phyloP scores from a whole-genome alignment of 108 stramenopile species.

The Aurantiochytrium sp. region DNA sequence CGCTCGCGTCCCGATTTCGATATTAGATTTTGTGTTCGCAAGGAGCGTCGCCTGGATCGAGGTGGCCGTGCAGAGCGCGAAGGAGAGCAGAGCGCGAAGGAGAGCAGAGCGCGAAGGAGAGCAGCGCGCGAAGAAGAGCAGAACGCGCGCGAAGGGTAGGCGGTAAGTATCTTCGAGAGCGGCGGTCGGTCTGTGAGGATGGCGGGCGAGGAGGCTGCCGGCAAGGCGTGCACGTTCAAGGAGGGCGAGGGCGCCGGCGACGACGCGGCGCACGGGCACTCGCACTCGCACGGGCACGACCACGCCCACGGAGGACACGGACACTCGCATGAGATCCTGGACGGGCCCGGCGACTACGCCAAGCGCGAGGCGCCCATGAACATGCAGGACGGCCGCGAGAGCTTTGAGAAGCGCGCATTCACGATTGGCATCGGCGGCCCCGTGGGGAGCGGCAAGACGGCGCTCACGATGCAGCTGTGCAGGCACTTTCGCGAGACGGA shows the following conservation, averaged over 20 bases:
- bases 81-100: too few relatives aligned
- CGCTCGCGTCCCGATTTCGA: too few relatives aligned
- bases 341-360: conserved; percentile 25
- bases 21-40: too few relatives aligned
- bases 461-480: conserved; percentile 67
- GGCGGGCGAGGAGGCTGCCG: too few relatives aligned
- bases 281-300: neutral
- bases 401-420: conserved; percentile 61
- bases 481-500: conserved; percentile 41
- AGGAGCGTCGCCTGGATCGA: too few relatives aligned
- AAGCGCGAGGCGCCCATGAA: conserved; percentile 31
- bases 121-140: too few relatives aligned
- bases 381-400: neutral
- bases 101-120: too few relatives aligned
- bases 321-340: conserved; percentile 31
- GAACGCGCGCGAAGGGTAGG: too few relatives aligned
- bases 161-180: too few relatives aligned
- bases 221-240: neutral
- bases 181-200: too few relatives aligned
- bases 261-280: neutral
- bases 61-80: too few relatives aligned
- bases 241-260: neutral
- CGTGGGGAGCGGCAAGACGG: conserved; percentile 78
- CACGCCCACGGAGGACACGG: conserved; percentile 34
- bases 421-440: conserved; percentile 89